Evolutionary conservation across 768 basidiomycete genomes (phyloP), one percentile per base, ranked within the genome.

Genomic region (Trametes cubensis): DNA sequence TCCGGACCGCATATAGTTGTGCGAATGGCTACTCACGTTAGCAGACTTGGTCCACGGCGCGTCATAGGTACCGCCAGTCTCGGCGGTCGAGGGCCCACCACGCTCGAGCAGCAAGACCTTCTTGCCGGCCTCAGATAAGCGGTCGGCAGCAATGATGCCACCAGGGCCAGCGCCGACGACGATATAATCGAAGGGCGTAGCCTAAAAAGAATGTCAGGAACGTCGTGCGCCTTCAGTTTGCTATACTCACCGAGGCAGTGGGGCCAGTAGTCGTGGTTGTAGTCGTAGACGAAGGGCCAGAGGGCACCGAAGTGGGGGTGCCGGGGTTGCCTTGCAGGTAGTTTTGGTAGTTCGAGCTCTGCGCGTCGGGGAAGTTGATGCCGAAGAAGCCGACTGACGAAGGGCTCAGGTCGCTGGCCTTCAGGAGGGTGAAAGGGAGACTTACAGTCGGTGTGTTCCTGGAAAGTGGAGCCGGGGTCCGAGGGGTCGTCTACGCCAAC

Each of bases 61-160:
- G 46, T 78, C 77, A 67, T 86, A 84, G 11, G 72, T 82, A 18
- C 86, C 86, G 15, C 86, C 85, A 18, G 85, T 86, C 60, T 81
- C 74, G 34, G 78, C 78, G 21, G 84, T 83, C 66, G 81, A 83
- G 7, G 86, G 86, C 1, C 85, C 85, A 46, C 86, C 86, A 58
- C 85, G 83, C 66, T 87, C 86, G 6, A 88, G 73, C 1, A 88
- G 76, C 17, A 87, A 72, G 1, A 88, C 85, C 53, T 84, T 84
- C 74, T 87, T 87, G 41, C 84, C 84, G 30, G 83, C 79, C 70
- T 87, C 80, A 15, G 84, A 82, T 3, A 87, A 72, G 41, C 85
- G 78, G 66, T 87, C 85, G 0, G 85, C 85, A 26, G 79, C 75
- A 64, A 88, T 76, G 51, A 87, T 74, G 41, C 86, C 86, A 58